Evolutionary conservation across 108 stramenopile species (phyloP).

Genomic region (Aurantiochytrium sp.): DNA sequence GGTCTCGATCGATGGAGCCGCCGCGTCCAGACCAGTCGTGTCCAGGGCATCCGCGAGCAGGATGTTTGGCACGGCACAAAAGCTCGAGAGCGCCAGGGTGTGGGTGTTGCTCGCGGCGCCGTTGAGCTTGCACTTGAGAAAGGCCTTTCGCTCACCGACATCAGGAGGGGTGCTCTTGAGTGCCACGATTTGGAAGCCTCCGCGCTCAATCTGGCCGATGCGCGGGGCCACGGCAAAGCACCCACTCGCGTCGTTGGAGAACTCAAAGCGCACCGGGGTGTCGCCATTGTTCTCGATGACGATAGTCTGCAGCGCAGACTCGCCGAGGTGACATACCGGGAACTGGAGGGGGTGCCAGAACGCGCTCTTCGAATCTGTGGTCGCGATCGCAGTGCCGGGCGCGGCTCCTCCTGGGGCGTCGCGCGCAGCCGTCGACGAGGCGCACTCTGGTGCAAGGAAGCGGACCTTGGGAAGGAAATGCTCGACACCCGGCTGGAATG

Average conservation of each 20-base stretch:
- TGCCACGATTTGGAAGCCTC: constrained; percentile 44
- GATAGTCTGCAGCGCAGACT: constrained; percentile 52
- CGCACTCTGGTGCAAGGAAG: not conserved
- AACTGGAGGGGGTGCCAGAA: constrained; percentile 32
- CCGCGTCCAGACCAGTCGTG: not conserved
- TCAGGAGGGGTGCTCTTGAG: not conserved
- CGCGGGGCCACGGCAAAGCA: constrained; percentile 45
- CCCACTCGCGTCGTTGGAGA: constrained; percentile 15
- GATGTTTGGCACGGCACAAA: constrained; percentile 34
- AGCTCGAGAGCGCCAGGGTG: constrained; percentile 37
- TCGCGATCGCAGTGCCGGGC: not conserved
- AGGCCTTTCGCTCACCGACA: not conserved
- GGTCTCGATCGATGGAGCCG: not conserved
- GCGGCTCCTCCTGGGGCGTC: not conserved
- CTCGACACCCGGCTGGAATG: constrained; percentile 37
- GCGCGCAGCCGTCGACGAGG: not conserved
- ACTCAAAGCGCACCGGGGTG: constrained; percentile 46
- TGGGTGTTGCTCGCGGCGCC: constrained; percentile 39
- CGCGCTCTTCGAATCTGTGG: constrained; percentile 29
- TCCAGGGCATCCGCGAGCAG: not conserved
- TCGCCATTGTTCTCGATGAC: constrained; percentile 52
- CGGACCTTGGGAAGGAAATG: constrained; percentile 49
- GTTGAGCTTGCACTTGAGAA: constrained; percentile 40
- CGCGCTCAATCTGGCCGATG: constrained; percentile 47
- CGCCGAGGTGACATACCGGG: constrained; percentile 53